Evolutionary conservation across 768 basidiomycete genomes (phyloP), one percentile per base, ranked within the genome.

Genomic region (Kwoniella heveanensis): DNA sequence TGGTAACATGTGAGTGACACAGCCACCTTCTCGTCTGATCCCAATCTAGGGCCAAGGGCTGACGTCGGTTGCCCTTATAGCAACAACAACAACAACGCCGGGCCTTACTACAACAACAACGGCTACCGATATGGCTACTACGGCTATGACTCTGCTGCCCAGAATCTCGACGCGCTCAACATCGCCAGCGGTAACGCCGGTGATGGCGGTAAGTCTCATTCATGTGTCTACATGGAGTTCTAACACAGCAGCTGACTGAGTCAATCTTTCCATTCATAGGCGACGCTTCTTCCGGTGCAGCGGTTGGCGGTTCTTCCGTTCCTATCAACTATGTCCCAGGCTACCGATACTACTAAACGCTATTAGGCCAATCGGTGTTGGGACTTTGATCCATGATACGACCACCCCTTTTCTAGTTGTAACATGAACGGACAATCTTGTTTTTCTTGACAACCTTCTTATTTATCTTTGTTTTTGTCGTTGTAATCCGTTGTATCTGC

Each of bases 141-240:
- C 21, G 59, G 64, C 54, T 57, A 54, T 30, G 54, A 27, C 48
- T 53, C 54, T 21, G 72, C 65, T 21, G 46, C 62, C 12, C 59
- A 61, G n/a, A 63, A 65, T 58, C 50, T 68, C 39, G 64, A 69
- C 48, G 57, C 63, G 21, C 54, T 65, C 10, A 65, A 69, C 48
- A 60, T 69, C 32, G 70, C 60, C 27, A 49, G 49, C 44, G 64
- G 59, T 47, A 74, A 74, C 44, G 72, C 70, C 6, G 72, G 72
- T 55, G 60, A 67, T 54, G 72, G 72, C 22, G 72, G 72, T 69
- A n/a, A 58, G 69, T 63, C 13, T 32, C n/a, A 36, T 49, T 15
- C 29, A 7, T 2, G 4, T 7, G 51, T 60, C 32, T 44, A 19
- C 8, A 44, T 9, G 10, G 3, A 3, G 10, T 44, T 3, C 19